Evolutionary conservation across 768 basidiomycete genomes (phyloP), one percentile per base, ranked within the genome.

Genomic region (Mycena belliarum): DNA sequence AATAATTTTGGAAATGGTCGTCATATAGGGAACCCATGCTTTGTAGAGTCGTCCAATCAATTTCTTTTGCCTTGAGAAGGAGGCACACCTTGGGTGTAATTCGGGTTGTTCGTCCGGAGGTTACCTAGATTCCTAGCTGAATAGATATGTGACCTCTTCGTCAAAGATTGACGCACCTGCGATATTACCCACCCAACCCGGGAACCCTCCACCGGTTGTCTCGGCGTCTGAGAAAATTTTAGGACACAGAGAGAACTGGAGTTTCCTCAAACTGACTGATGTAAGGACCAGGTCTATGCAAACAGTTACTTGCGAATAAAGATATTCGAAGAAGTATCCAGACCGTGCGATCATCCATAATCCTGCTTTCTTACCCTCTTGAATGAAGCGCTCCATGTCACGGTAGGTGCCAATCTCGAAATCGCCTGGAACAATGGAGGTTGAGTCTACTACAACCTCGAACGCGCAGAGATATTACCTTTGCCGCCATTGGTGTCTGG

Each of bases 21-120:
- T 80, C 70, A 85, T 73, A 58, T 86, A 86, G 14, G 79, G 79
- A 20, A 70, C 71, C 85, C 85, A 87, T 2, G 84, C 84, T 72
- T 42, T n/a, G n/a, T n/a, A 46, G 29, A 29, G 10, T 25, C 33
- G 43, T 37, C 45, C 8, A 24, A 29, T 20, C 18, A 23, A 41
- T 7, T 20, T 1, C 23, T 57, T 15, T 28, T 25, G 56, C 29
- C 24, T 35, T 46, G 53, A 54, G 14, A 28, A 37, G 21, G 16
- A 26, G 23, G 57, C 63, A 18, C 23, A 76, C 79, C 74, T 73
- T 75, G 67, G 32, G 73, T 73, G 64, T 82, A 85, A 49, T 72
- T 75, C 7, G 76, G 60, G 65, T 83, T 79, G 48, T 82, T 78
- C 20, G 81, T 82, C 33, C 82, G 73, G 18, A 63, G 58, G 32